Base-by-base conservation (phyloP, 2,329 filamentous ascomycete genomes). In the Colletotrichum abscissum region DNA sequence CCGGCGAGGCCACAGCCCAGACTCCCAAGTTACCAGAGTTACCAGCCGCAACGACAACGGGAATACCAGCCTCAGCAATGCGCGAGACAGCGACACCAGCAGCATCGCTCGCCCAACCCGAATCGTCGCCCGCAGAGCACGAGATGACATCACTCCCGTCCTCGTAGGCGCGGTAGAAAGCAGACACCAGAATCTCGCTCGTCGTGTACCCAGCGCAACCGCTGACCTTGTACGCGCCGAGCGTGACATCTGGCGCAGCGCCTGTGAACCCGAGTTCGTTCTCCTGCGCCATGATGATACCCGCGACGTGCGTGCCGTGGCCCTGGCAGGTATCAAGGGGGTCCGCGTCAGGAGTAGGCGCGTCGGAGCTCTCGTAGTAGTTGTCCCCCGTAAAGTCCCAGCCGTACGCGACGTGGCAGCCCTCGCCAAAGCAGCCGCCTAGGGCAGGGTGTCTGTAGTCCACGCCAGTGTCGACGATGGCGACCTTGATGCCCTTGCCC, bases 391-490 rank as follows among this genome's bases (percentile, higher is more conserved):
- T 81, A 63, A 88, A 81, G 67, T 88, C 86, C 70, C 83, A 85
- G 2, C 88, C 87, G 72, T 83, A 83, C 7, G 81, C 80, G 14
- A 89, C 82, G 33, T 87, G 80, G 75, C 83, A 88, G 0, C 86
- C 87, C 19, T 81, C 76, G 2, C 88, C 88, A 73, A 89, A 89
- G 63, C 87, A 86, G 4, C 87, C 87, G 14, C 88, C 88, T 1
- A 90, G 83, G 8, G 86, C 85, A 14, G 86, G 86, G 71, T 88
- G 87, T 9, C 77, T 81, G 76, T 89, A 89, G 76, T 89, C 88
- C 30, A 88, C 79, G 5, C 79, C 78, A 0, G 76, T 78, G 72
- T 86, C 83, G 57, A 87, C 78, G 35, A 87, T 78, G 5, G 80
- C 86, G 22, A 88, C 80, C 26, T 81, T 82, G 35, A 86, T 77